Evolutionary conservation across 257 asterid genomes (phyloP).

Genomic region (Cynanchum wilfordii): DNA sequence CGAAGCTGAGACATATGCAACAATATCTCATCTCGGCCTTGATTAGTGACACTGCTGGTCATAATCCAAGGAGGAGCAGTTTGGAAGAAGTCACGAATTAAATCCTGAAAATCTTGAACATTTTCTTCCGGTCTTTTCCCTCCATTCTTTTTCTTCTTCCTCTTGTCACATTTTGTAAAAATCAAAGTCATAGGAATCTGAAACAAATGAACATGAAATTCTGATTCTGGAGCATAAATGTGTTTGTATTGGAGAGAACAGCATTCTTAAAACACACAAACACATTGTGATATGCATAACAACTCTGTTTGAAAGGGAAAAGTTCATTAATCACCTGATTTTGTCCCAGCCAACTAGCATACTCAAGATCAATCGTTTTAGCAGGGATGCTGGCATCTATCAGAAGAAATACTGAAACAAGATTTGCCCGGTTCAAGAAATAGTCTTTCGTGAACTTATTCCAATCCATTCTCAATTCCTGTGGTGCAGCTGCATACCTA

Average conservation of each 20-base stretch:
- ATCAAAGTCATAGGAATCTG: constrained; percentile 95
- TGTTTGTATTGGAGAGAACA: not conserved
- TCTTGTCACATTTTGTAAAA: constrained; percentile 93
- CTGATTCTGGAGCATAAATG: not conserved
- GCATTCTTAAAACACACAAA: too few relatives aligned
- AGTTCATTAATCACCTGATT: constrained; percentile 50
- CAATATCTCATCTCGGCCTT: constrained; percentile 90
- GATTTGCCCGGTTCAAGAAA: constrained; percentile 78
- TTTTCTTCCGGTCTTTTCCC: constrained; percentile 91
- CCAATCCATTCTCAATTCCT: constrained; percentile 88
- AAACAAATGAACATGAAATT: too few relatives aligned
- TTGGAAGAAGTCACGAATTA: constrained; percentile 63
- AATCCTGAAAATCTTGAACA: constrained; percentile 55
- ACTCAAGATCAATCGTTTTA: constrained; percentile 77
- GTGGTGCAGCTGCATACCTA: constrained; percentile 96
- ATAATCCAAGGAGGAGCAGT: constrained; percentile 93
- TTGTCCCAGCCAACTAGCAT: constrained; percentile 93
- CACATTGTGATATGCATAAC: not conserved
- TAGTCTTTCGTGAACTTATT: constrained; percentile 85
- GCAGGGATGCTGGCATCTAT: constrained; percentile 96
- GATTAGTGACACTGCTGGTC: constrained; percentile 94
- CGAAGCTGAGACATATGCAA: constrained; percentile 94
- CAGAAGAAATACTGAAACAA: constrained; percentile 96
- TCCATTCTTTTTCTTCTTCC: constrained; percentile 88
- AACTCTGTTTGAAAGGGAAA: not conserved